phyloP scores from a whole-genome alignment of 2,329 filamentous ascomycete species.

The Hysterium pulicare region DNA sequence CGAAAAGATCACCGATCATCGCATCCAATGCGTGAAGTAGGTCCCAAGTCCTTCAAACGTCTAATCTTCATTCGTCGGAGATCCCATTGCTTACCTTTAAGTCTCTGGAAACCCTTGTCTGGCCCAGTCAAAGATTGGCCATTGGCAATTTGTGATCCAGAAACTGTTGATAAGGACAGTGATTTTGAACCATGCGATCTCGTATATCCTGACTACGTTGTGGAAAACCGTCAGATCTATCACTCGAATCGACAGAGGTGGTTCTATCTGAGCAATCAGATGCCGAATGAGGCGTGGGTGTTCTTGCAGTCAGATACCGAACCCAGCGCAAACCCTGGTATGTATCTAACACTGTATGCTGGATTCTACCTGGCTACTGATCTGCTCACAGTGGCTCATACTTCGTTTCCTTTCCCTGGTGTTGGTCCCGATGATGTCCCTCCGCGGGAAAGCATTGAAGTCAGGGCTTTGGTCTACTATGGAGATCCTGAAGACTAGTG shows the following conservation, averaged over 20 bases:
- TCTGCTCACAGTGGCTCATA: conserved; percentile 6
- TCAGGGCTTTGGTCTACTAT: conserved; percentile 6
- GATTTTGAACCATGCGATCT: conserved; percentile 11
- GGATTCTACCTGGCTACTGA: no score
- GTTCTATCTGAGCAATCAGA: conserved; percentile 8
- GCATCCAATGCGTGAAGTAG: no score
- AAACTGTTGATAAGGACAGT: conserved; percentile 3
- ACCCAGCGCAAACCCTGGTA: no score
- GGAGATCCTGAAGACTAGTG: no score
- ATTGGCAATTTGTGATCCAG: conserved; percentile 11
- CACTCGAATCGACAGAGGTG: conserved; percentile 4
- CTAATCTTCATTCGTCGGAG: no score
- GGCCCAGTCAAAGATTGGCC: conserved; percentile 13
- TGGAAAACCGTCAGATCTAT: conserved; percentile 11
- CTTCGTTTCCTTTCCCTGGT: conserved; percentile 2
- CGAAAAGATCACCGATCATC: no score
- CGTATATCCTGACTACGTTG: conserved; percentile 11
- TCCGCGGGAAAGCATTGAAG: conserved; percentile 8
- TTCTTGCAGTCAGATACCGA: conserved; percentile 12
- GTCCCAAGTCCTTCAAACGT: no score
- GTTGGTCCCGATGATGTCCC: neutral
- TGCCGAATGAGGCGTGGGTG: conserved; percentile 8
- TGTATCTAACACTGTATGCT: no score
- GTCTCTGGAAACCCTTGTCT: conserved; percentile 13
- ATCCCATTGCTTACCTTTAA: no score